Evolutionary conservation across 768 basidiomycete genomes (phyloP).

Genomic region (Fomitopsis serialis): DNA sequence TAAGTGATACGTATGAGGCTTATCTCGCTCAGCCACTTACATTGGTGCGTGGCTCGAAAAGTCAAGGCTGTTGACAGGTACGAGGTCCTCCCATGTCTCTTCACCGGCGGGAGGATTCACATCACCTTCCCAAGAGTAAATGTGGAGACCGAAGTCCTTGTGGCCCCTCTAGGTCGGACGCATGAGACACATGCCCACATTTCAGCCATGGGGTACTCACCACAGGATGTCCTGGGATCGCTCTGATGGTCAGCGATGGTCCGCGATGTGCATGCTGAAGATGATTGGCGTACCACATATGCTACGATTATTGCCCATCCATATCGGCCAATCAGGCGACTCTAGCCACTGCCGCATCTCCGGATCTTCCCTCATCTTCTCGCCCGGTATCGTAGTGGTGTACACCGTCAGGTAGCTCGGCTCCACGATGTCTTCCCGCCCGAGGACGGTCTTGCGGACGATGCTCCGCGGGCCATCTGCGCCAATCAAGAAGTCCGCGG

Average conservation of each 20-base stretch:
- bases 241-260: neutral
- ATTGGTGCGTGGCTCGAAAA: conserved; percentile 31
- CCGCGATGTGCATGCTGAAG: neutral
- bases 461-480: conserved; percentile 53
- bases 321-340: conserved; percentile 21
- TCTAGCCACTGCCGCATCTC: conserved; percentile 21
- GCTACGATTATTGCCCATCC: conserved; percentile 23
- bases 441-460: conserved; percentile 29
- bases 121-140: conserved; percentile 33
- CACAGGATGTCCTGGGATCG: conserved; percentile 18
- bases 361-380: conserved; percentile 35
- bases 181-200: neutral
- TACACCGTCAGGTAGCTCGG: conserved; percentile 35
- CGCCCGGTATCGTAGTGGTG: conserved; percentile 36
- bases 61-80: conserved; percentile 29
- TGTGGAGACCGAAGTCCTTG: conserved; percentile 31
- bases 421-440: conserved; percentile 24
- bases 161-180: conserved; percentile 26
- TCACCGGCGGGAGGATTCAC: conserved; percentile 25
- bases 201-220: conserved; percentile 11
- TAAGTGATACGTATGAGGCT: neutral
- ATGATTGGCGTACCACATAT: conserved; percentile 17
- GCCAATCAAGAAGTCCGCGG: conserved; percentile 51
- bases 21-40: conserved; percentile 25
- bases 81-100: conserved; percentile 28